phyloP scores from a whole-genome alignment of 1,284 basidiomycete species.

The Chalciporus piperatoides region DNA sequence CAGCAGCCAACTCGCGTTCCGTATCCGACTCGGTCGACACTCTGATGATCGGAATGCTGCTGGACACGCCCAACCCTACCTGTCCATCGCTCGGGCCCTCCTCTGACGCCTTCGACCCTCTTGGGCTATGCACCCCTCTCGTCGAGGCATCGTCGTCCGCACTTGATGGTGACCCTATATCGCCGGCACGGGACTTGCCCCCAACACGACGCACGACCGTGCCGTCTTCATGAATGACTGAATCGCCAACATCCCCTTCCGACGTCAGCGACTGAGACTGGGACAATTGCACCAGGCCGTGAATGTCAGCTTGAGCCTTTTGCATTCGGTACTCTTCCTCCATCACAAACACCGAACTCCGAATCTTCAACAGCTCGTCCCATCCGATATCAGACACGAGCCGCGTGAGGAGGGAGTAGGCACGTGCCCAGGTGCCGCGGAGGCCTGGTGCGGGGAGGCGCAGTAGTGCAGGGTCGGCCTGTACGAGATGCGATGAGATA shows the following conservation, averaged over 20 bases:
- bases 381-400: conserved; percentile 94
- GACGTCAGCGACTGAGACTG: conserved; percentile 11
- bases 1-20: conserved; percentile 34
- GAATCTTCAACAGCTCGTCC: conserved; percentile 95
- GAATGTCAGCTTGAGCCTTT: conserved; percentile 64
- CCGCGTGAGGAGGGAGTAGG: conserved; percentile 86
- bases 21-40: conserved; percentile 56
- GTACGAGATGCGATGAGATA: not conserved
- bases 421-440: conserved; percentile 93
- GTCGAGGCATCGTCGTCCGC: conserved; percentile 78
- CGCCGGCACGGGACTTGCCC: conserved; percentile 22
- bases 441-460: conserved; percentile 93
- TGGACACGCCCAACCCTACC: conserved; percentile 23
- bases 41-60: conserved; percentile 79
- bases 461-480: conserved; percentile 90
- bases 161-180: conserved; percentile 20
- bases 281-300: conserved; percentile 22
- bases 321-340: conserved; percentile 97
- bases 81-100: conserved; percentile 20
- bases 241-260: conserved; percentile 20
- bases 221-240: conserved; percentile 57
- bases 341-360: conserved; percentile 98
- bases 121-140: conserved; percentile 46
- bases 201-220: conserved; percentile 31
- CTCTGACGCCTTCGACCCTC: conserved; percentile 24